Base-by-base conservation (phyloP, 2,329 filamentous ascomycete genomes). In the Aspergillus intermedius region DNA sequence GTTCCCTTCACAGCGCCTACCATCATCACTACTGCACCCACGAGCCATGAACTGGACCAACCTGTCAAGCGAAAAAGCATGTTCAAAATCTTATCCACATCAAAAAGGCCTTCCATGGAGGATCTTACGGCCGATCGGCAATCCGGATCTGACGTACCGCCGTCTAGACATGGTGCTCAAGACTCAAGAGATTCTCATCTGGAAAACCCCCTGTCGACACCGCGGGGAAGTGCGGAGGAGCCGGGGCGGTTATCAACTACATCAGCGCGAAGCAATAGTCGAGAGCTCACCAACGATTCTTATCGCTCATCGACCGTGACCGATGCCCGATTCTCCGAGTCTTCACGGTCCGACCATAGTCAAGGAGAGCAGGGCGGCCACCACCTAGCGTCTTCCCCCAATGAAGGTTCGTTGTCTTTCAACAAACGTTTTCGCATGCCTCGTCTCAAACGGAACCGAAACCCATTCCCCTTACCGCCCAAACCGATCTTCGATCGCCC, bases 11-110 rank as follows among this genome's bases (percentile, higher is more conserved):
- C 22, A 73, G 70, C 80, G 35, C 82, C 82, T 13, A 77, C 77
- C 17, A 97, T 97, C 64, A 93, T 97, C 67, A 95, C 87, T 44
- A 97, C 91, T 9, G 88, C 91, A 13, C 91, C 93, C 8, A 93
- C 90, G 7, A 79, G 83, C 44, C 70, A 73, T 56, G 80, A 86
- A 45, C 64, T 81, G 17, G 74, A 75, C 32, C 67, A 66, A 58
- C 65, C 45, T 65, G 75, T 51, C 4, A 71, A 65, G 53, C 60
- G 67, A 43, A 69, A 67, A 48, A 62, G 58, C 40, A 70, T 66
- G 45, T 62, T 72, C 42, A 78, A 74, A 44, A 56, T 67, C 43
- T 57, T 65, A 30, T 61, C 62, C 4, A 63, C 63, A 22, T 57
- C 60, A 10, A 65, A 64, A 47, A 71, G 62, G 46, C 51, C 62